Evolutionary conservation across 345 rosid genomes (phyloP), one percentile per base, ranked within the genome.

Genomic region (Eucalyptus albens): DNA sequence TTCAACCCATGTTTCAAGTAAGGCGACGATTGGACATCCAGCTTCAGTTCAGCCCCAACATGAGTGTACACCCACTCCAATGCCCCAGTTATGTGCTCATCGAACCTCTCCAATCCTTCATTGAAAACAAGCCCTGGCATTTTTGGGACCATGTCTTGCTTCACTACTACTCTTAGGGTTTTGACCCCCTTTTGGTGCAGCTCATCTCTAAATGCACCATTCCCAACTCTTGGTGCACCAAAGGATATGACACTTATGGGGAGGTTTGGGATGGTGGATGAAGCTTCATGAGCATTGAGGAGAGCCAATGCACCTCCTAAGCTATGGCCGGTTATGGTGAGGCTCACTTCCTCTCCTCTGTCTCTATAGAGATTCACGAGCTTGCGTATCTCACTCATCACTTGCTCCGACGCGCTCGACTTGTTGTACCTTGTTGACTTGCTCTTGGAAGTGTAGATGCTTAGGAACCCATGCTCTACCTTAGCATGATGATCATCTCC

Each of bases 401-500:
- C 94, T 82, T 94, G 95, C 50, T 94, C 92, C 6, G 94, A 93
- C 3, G 95, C 95, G 69, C 94, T 94, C 5, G 67, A 81, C 67
- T 94, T 92, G 88, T 92, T 94, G 86, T 93, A 92, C 50, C 93
- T 87, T 9, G 94, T 92, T 86, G 62, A 33, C 7, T 88, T 90
- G 27, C 55, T 88, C 59, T 91, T 93, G 15, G 93, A 93, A 13
- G 87, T 93, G 92, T 94, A 94, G 53, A 94, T 87, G 62, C 92
- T 91, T 3, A 62, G 92, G 89, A 94, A 94, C 8, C 95, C 93
- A 42, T 89, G 89, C 47, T 93, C 91, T 4, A 94, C 94, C 67
- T 81, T 91, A 8, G 91, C 88, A 72, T 72, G 82, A 37, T 72
- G 45, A 17, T 90, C 89, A 17, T 45, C 50, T 15, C 86, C 87